phyloP scores from a whole-genome alignment of 208 protist genomes.

The Leishmania martiniquensis region DNA sequence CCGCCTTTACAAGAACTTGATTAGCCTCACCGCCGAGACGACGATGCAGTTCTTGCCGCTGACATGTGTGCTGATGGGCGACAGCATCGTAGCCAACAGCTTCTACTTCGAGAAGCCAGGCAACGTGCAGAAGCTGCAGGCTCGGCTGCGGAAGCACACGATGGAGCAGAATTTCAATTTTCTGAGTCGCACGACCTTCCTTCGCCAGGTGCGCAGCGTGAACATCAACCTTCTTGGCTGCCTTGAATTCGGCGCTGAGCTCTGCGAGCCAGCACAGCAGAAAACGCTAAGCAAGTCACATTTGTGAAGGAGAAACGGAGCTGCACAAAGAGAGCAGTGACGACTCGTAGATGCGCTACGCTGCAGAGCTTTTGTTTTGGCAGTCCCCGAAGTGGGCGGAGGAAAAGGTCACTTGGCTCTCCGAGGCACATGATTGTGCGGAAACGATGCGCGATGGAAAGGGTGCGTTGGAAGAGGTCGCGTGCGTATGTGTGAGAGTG shows the following conservation, averaged over 20 bases:
- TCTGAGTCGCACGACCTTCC: conserved; percentile 55
- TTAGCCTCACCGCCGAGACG: conserved; percentile 47
- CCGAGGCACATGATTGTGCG: neutral
- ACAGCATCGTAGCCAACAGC: conserved; percentile 66
- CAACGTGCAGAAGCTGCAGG: conserved; percentile 32
- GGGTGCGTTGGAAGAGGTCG: neutral
- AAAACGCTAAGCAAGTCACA: conserved; percentile 6
- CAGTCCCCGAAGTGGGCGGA: neutral
- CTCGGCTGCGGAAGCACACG: conserved; percentile 52
- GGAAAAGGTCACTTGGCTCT: neutral
- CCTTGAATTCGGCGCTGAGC: conserved; percentile 46
- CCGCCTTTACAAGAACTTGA: conserved; percentile 52
- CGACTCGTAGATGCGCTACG: neutral
- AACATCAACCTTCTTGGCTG: conserved; percentile 81
- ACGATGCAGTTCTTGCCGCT: conserved; percentile 69
- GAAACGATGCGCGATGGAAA: neutral
- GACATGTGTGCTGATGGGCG: conserved; percentile 62
- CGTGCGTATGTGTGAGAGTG: neutral
- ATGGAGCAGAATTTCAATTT: conserved; percentile 64
- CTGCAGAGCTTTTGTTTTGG: neutral
- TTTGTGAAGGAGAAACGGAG: conserved; percentile 13
- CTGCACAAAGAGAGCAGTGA: neutral
- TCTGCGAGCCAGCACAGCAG: conserved; percentile 8
- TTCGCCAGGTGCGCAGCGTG: conserved; percentile 65
- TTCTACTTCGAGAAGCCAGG: conserved; percentile 61